phyloP scores from a whole-genome alignment of 768 basidiomycete species.

The Grammothele lineata region DNA sequence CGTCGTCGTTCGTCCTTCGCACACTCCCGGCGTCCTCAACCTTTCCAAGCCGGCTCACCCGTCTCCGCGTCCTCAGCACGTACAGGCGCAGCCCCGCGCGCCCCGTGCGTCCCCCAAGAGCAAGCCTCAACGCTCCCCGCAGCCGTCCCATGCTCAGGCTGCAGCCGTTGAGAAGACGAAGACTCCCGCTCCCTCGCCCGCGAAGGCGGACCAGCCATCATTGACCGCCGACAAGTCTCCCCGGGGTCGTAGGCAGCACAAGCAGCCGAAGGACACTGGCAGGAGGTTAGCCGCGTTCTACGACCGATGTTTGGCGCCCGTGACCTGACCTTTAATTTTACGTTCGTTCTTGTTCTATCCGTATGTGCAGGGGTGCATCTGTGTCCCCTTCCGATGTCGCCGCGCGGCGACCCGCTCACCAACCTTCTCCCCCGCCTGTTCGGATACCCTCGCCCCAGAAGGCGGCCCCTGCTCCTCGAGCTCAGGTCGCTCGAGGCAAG shows the following conservation, averaged over 20 bases:
- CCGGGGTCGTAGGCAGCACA: conserved; percentile 32
- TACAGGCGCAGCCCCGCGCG: conserved; percentile 32
- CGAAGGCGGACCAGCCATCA: conserved; percentile 15
- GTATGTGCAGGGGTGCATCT: conserved; percentile 40
- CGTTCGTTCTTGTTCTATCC: background rate
- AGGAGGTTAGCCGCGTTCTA: conserved; percentile 32
- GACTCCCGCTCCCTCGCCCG: conserved; percentile 15
- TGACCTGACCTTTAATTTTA: conserved; percentile 2
- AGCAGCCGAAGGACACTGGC: conserved; percentile 36
- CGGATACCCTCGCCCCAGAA: conserved; percentile 63
- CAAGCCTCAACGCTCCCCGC: conserved; percentile 28
- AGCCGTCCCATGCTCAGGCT: conserved; percentile 24
- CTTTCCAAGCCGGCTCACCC: conserved; percentile 52
- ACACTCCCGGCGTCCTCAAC: conserved; percentile 68
- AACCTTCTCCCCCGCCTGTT: conserved; percentile 51
- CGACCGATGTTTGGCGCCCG: conserved; percentile 28
- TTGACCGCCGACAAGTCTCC: conserved; percentile 25
- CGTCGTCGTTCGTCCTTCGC: conserved; percentile 64
- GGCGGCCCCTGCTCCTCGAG: conserved; percentile 30
- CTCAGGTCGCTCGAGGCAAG: conserved; percentile 14
- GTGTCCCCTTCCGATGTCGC: conserved; percentile 35
- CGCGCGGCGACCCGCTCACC: conserved; percentile 51
- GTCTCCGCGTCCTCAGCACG: conserved; percentile 32
- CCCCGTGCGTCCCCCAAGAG: conserved; percentile 35
- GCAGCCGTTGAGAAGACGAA: conserved; percentile 27